Conservation (phyloP, 805 yeast genomes). For the Saccharomycopsis javanensis region DNA sequence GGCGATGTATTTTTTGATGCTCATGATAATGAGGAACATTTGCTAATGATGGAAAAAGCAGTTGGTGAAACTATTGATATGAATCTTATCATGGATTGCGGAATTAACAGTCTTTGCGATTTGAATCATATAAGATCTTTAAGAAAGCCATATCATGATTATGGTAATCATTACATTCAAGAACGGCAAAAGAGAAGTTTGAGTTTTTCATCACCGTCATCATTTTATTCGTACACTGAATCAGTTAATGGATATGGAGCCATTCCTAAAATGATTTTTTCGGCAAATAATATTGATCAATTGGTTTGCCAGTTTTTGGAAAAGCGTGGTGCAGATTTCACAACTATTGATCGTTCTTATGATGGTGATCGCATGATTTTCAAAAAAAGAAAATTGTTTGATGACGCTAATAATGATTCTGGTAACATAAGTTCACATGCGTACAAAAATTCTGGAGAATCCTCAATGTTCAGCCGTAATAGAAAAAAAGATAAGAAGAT, state of each 20-base stretch:
- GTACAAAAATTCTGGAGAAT: background rate
- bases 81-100: constrained; percentile 27
- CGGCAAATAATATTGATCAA: background rate
- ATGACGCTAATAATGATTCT: background rate
- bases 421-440: background rate
- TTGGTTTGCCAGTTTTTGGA: constrained; percentile 7
- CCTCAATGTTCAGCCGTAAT: background rate
- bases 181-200: constrained; percentile 2
- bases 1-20: constrained; percentile 95
- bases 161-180: constrained; percentile 11
- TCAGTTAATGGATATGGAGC: constrained; percentile 15
- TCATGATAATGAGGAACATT: constrained; percentile 87
- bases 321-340: constrained; percentile 8
- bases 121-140: background rate
- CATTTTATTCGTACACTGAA: background rate
- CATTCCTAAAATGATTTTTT: constrained; percentile 3
- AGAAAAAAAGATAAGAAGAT: constrained; percentile 5
- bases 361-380: background rate
- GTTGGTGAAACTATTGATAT: constrained; percentile 44
- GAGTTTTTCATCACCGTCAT: background rate
- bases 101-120: background rate
- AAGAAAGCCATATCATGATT: constrained; percentile 9
- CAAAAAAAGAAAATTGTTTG: background rate
- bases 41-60: constrained; percentile 88
- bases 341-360: background rate